These are phyloP conservation scores for Nakaseomyces bracarensis DNA, from an alignment of 1,139 yeast genomes.

Conservation along the genomic window DNA sequence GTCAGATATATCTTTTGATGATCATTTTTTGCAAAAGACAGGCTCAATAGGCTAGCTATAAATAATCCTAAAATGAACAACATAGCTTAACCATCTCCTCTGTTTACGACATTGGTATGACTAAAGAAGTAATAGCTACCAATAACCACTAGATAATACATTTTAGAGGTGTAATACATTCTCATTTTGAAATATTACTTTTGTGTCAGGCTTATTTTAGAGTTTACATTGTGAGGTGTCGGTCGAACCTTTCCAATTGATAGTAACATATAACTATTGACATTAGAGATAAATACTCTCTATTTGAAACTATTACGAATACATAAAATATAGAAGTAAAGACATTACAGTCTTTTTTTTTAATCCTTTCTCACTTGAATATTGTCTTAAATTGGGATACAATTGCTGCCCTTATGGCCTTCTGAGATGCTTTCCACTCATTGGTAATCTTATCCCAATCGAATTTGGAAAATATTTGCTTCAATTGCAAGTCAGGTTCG, in stretches of 20 bases:
- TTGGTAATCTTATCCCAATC: constrained; percentile 42
- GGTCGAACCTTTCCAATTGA: too few relatives aligned
- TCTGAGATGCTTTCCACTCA: constrained; percentile 48
- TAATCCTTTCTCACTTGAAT: constrained; percentile 7
- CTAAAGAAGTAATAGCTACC: background rate
- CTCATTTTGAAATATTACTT: too few relatives aligned
- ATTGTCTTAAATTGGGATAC: constrained; percentile 25
- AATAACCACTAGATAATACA: too few relatives aligned
- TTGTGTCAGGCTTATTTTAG: too few relatives aligned
- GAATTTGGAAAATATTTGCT: constrained; percentile 39
- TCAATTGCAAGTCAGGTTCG: constrained; percentile 31
- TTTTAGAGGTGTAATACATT: too few relatives aligned
- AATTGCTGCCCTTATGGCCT: constrained; percentile 28
- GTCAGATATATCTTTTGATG: background rate
- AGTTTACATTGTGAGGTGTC: too few relatives aligned
- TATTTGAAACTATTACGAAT: too few relatives aligned
- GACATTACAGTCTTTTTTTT: background rate
- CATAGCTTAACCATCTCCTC: background rate
- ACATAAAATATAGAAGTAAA: too few relatives aligned
- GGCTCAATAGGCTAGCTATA: background rate
- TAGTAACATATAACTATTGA: too few relatives aligned
- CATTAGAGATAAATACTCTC: too few relatives aligned
- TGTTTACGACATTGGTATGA: background rate
- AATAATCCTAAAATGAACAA: background rate
- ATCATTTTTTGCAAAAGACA: background rate